These are phyloP conservation scores for Salicornia ramosissima DNA, from an alignment of 148 eudicot genomes.

Conservation along the genomic window DNA sequence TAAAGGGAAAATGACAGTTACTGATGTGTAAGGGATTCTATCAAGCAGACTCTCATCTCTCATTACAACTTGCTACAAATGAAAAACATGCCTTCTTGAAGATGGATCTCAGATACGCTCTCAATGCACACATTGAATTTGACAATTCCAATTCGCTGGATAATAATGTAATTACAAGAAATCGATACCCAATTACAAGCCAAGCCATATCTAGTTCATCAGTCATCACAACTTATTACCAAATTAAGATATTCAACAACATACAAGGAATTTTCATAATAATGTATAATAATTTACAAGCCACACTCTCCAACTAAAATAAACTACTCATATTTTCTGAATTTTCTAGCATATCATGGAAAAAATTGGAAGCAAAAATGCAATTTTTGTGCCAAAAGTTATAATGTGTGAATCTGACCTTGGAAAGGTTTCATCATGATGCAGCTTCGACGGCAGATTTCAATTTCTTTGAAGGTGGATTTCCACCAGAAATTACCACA, in stretches of 20 bases:
- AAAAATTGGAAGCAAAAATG: slow-evolving; percentile 4
- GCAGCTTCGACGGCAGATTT: slow-evolving; percentile 40
- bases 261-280: slow-evolving; percentile 11
- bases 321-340: neutral
- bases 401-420: slow-evolving; percentile 19
- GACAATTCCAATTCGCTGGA: neutral
- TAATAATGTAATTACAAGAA: neutral
- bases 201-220: neutral
- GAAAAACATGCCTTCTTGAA: neutral
- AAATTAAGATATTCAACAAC: slow-evolving; percentile 4
- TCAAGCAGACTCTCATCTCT: neutral
- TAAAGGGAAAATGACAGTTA: neutral
- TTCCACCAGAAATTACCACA: slow-evolving; percentile 88
- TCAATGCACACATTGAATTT: neutral
- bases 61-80: neutral
- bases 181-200: neutral
- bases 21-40: neutral
- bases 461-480: slow-evolving; percentile 88
- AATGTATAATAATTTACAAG: neutral
- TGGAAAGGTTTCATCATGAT: slow-evolving; percentile 29
- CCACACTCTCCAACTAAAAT: slow-evolving; percentile 7
- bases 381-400: neutral
- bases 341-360: neutral
- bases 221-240: slow-evolving; percentile 6
- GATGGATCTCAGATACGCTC: neutral